A percentile compares a stretch with the other conserved stretches of the same genome.
Conservation (phyloP, 2,329 filamentous ascomycete genomes). For the Aotearoamyces nothofagi region DNA sequence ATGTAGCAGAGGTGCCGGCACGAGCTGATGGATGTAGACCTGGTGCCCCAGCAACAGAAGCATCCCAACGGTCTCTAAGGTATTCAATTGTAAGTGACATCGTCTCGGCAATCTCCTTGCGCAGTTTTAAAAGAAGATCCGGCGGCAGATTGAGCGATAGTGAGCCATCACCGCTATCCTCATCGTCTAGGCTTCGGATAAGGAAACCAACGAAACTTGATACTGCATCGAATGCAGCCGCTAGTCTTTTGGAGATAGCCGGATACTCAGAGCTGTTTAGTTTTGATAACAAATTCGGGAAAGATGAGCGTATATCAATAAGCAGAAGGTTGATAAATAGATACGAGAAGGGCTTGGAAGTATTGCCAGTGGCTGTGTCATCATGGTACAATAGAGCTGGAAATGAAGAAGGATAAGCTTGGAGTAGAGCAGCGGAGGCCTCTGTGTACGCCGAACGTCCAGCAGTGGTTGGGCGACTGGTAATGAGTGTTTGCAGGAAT, state of each 20-base stretch:
- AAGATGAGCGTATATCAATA: slow-evolving; percentile 47
- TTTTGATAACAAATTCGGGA: slow-evolving; percentile 41
- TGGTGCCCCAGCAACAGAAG: slow-evolving; percentile 43
- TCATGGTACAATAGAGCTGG: slow-evolving; percentile 37
- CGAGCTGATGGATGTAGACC: slow-evolving; percentile 44
- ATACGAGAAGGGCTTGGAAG: slow-evolving; percentile 41
- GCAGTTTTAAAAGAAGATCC: slow-evolving; percentile 44
- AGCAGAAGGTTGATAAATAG: slow-evolving; percentile 49
- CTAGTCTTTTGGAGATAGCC: slow-evolving; percentile 34
- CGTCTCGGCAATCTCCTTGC: slow-evolving; percentile 44
- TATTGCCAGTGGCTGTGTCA: slow-evolving; percentile 9
- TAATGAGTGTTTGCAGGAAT: slow-evolving; percentile 37
- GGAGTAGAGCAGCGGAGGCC: slow-evolving; percentile 39
- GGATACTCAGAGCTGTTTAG: slow-evolving; percentile 39
- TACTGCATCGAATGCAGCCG: slow-evolving; percentile 46
- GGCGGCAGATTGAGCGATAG: slow-evolving; percentile 32
- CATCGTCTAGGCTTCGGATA: slow-evolving; percentile 35
- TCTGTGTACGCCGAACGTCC: slow-evolving; percentile 44
- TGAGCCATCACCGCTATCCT: slow-evolving; percentile 18
- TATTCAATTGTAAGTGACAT: slow-evolving; percentile 49
- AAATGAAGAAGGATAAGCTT: slow-evolving; percentile 32
- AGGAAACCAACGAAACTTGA: slow-evolving; percentile 43
- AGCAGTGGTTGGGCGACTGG: slow-evolving; percentile 35
- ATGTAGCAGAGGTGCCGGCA: slow-evolving; percentile 25
- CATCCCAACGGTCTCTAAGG: slow-evolving; percentile 56